phyloP scores from a whole-genome alignment of 306 rosid genomes.

The Trifolium fragiferum region DNA sequence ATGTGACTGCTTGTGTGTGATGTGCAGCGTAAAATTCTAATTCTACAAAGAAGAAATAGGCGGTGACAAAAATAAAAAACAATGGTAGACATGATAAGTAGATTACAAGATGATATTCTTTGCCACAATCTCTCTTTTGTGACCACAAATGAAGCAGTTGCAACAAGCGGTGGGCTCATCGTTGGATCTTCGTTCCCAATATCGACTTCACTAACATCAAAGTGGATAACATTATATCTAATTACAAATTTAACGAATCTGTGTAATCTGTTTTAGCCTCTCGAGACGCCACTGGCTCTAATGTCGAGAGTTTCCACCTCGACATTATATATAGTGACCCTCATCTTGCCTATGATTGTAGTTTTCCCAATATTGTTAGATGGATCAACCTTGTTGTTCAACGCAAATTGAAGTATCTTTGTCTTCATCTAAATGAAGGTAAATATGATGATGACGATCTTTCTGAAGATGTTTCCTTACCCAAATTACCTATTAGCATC shows the following conservation, averaged over 20 bases:
- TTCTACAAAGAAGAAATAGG: too few species aligned
- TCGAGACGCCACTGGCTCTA: background rate
- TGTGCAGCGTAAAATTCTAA: too few species aligned
- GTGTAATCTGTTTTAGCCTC: background rate
- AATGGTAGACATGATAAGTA: too few species aligned
- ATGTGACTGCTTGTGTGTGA: too few species aligned
- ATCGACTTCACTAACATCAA: background rate
- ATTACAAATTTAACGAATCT: background rate
- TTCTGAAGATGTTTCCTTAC: background rate
- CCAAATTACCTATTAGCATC: background rate
- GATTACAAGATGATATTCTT: background rate
- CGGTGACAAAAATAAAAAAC: too few species aligned
- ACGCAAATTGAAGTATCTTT: background rate
- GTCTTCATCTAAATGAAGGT: background rate
- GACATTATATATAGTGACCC: background rate
- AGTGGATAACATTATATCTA: background rate
- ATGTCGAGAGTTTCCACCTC: background rate
- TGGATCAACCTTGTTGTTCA: background rate
- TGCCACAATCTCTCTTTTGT: background rate
- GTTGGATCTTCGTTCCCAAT: background rate
- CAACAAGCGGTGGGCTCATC: background rate
- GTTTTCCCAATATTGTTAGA: background rate
- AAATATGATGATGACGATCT: too few species aligned
- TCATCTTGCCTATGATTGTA: background rate
- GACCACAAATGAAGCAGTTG: background rate